Evolutionary conservation across 176 grass and related monocot species (phyloP).

Genomic region (Saccharum officinarum): DNA sequence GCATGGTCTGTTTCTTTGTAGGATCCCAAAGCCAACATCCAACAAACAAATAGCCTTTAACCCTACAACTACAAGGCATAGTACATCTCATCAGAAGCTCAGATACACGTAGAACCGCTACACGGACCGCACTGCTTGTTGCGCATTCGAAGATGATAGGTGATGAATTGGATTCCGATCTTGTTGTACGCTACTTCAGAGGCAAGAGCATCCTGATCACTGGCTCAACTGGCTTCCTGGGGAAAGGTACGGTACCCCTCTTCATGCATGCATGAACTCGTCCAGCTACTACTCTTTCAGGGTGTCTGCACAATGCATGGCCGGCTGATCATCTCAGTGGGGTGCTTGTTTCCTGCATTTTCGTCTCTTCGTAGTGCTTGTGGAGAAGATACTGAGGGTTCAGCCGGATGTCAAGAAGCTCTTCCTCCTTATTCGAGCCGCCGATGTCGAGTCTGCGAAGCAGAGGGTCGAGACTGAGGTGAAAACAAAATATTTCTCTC

Average conservation of each 20-base stretch:
- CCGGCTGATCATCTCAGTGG: background rate
- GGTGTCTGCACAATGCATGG: background rate
- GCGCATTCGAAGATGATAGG: background rate
- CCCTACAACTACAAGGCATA: too few species aligned
- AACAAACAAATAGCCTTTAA: too few species aligned
- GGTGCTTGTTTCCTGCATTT: too few species aligned
- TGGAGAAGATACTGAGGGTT: slow-evolving; percentile 36
- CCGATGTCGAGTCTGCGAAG: background rate
- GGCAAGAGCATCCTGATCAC: slow-evolving; percentile 42
- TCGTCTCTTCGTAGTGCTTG: slow-evolving; percentile 4
- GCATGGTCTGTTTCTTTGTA: too few species aligned
- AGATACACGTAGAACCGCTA: too few species aligned
- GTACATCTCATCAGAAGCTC: background rate
- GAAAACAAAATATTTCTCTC: background rate
- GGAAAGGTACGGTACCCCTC: slow-evolving; percentile 31
- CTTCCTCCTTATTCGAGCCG: slow-evolving; percentile 26
- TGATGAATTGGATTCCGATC: slow-evolving; percentile 1
- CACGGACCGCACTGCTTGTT: background rate
- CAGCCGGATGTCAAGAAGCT: slow-evolving; percentile 37
- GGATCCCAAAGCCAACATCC: too few species aligned
- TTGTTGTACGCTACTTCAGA: slow-evolving; percentile 10
- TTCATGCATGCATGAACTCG: background rate
- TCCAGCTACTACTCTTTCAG: background rate
- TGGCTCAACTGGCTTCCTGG: slow-evolving; percentile 38
- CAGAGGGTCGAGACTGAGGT: slow-evolving; percentile 28